Base-by-base conservation (phyloP, 2,329 filamentous ascomycete genomes). In the Claviceps sp. region DNA sequence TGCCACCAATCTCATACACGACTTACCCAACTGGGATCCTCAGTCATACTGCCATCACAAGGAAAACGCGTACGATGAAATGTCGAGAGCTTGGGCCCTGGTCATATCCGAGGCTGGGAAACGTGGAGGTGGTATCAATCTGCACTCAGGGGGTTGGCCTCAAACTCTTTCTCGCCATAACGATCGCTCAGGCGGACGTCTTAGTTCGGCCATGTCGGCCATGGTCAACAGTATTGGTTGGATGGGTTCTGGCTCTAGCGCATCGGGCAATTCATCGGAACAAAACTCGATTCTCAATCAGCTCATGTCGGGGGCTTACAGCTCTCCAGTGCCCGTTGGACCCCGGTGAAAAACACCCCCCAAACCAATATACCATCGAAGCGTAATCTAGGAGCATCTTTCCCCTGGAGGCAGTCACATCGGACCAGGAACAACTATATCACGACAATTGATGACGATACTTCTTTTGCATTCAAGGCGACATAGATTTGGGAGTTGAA, bases 1-100 rank as follows among this genome's bases (percentile, higher is more conserved):
- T 46, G 91, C 87, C 54, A 98, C 93, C 36, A 83, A 91, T 58
- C 81, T 97, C 52, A 86, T 97, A 52, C 90, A 98, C 67, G 77
- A 83, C 41, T 75, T 98, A 44, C 93, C 93, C 3, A 81, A 95
- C 62, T 98, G 90, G 89, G 87, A 93, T 59, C 88, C 83, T 45
- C 86, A 85, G 54, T 82, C 88, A 56, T 86, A 96, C 70, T 90
- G 90, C 58, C 79, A 95, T 60, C 88, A 95, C 72, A 96, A 96
- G 68, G 85, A 95, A 58, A 89, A 89, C 57, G 90, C 91, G 6
- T 98, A 98, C 64, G 91, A 98, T 62, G 93, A 97, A 64, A 90
- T 98, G 57, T 85, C 88, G 26, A 89, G 85, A 62, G 93, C 93
- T 1, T 98, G 93, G 93, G 84, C 88, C 16, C 68, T 94, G 58